These are phyloP conservation scores for Aspergillus sp. DNA, from an alignment of 2,329 filamentous ascomycete species.

Conservation along the genomic window DNA sequence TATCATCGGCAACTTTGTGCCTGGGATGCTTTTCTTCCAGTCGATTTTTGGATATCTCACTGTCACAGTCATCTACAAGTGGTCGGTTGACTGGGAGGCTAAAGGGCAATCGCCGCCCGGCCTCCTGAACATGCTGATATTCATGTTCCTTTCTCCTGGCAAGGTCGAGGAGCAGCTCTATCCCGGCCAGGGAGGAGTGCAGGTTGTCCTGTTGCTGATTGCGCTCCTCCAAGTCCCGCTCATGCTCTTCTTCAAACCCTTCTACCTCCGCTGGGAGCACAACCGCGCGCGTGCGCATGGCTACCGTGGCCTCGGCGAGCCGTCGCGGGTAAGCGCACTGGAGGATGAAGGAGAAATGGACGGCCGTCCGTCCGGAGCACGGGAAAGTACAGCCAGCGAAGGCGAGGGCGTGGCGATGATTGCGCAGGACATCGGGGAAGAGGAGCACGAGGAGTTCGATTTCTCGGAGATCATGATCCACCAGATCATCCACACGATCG, in stretches of 20 bases:
- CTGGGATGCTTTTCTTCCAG: slow-evolving; percentile 99
- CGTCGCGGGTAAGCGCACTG: slow-evolving; percentile 74
- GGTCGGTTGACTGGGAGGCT: slow-evolving; percentile 77
- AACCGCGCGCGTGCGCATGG: slow-evolving; percentile 79
- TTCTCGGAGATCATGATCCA: slow-evolving; percentile 98
- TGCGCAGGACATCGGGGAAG: slow-evolving; percentile 65
- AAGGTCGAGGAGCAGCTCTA: slow-evolving; percentile 62
- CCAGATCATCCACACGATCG: slow-evolving; percentile 96
- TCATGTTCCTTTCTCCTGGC: slow-evolving; percentile 94
- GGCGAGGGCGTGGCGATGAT: slow-evolving; percentile 81
- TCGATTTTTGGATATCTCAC: slow-evolving; percentile 96
- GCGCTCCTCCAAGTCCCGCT: slow-evolving; percentile 82
- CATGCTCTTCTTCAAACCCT: slow-evolving; percentile 86
- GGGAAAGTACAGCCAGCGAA: slow-evolving; percentile 63
- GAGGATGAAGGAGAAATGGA: slow-evolving; percentile 76
- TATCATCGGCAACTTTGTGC: slow-evolving; percentile 94
- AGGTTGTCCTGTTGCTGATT: slow-evolving; percentile 68
- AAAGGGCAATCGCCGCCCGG: slow-evolving; percentile 64
- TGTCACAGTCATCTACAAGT: slow-evolving; percentile 92
- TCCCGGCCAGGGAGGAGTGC: slow-evolving; percentile 63
- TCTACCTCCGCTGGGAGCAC: slow-evolving; percentile 89
- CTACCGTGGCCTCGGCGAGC: slow-evolving; percentile 89
- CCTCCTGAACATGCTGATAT: slow-evolving; percentile 96
- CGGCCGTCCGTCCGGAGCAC: slow-evolving; percentile 48
- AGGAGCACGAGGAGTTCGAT: slow-evolving; percentile 90